Base-by-base conservation (phyloP, 2,329 filamentous ascomycete species). In the Trichoderma lentiforme region DNA sequence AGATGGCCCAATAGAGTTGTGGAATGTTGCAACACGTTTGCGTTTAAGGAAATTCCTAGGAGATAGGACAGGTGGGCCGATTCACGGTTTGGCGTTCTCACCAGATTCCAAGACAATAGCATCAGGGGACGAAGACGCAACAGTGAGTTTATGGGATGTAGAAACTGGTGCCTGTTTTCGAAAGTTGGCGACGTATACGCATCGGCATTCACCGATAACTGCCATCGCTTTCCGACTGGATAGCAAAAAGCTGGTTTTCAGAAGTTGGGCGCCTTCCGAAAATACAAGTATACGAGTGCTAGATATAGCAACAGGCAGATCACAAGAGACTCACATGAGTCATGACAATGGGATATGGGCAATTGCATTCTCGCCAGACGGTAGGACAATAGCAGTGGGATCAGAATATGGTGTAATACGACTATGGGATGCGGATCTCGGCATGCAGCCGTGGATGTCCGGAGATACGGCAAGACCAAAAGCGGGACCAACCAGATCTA, bases 351-450 rank as follows among this genome's bases (percentile, higher is more conserved):
- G 12, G 5, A 30, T 8, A 12, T 8, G 36, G 18, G 21, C 39
- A 14, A 8, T 64, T 12, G 26, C 39, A 8, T 64, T 64, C 62
- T 53, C 62, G 6, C 28, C 39, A 28, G 39, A 65, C 6, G 7
- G 62, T 15, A 53, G n/a, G 28, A 53, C 8, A 2, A 7, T 65
- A 11, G 62, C 6, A 53, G 26, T 6, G 11, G 43, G 14, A n/a
- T 53, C 0, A 3, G 3, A 0, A 1, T 12, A 24, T 11, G 4
- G 6, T 5, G 18, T 2, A 6, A 53, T 53, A 11, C 9, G 8
- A 14, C 3, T 66, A n/a, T 56, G 63, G 43, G 21, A 66, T 36
- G 4, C 15, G 1, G 2, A 32, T 26, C n/a, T 24, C 5, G 61
- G 28, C 18, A 26, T 14, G 21, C 24, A 14, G 36, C 21, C 0